Evolutionary conservation across 768 basidiomycete species (phyloP), one percentile per base, ranked within the genome.

Genomic region (Russula griseocarnosa): DNA sequence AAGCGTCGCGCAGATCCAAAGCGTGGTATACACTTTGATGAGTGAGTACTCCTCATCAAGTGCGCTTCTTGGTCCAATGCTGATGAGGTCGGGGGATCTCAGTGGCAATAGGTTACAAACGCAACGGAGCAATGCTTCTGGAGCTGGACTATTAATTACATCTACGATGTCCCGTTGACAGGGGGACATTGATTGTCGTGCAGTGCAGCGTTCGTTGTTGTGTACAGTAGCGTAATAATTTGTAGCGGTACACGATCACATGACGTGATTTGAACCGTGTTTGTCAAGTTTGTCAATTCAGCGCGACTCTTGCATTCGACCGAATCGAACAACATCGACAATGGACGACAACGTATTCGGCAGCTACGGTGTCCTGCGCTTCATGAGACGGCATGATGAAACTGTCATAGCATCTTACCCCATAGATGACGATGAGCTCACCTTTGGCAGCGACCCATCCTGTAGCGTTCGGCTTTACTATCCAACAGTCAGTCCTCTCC

Each of bases 1-100:
- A 96, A 97, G 73, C 82, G 94, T 30, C 81, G 88, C 51, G 90
- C 88, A 53, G 87, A 97, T 71, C 94, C 94, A 3, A 97, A 94
- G 75, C 81, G 93, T 22, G 91, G 92, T 5, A 83, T 79, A 47
- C 89, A 92, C 73, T 93, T 92, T 66, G 87, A 90, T n/a, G 78
- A 81, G 82, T 83, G 65, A 70, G 79, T 73, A 10, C 10, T 40
- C 36, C 51, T 65, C 24, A 44, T 56, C 34, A 42, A 56, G 32
- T n/a, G 8, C 5, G 18, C 8, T 22, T 18, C 4, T 44, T 2
- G 11, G 11, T 10, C 20, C 32, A 28, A 51, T 28, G 5, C 59
- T 66, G 22, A 66, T 58, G 36, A 46, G 18, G 3, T 30, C 16
- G n/a, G 47, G 47, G 47, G 32, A 5, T 30, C 16, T 8, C 26